Conservation (phyloP, 345 rosid genomes). For the Rhodamnia rubescens region DNA sequence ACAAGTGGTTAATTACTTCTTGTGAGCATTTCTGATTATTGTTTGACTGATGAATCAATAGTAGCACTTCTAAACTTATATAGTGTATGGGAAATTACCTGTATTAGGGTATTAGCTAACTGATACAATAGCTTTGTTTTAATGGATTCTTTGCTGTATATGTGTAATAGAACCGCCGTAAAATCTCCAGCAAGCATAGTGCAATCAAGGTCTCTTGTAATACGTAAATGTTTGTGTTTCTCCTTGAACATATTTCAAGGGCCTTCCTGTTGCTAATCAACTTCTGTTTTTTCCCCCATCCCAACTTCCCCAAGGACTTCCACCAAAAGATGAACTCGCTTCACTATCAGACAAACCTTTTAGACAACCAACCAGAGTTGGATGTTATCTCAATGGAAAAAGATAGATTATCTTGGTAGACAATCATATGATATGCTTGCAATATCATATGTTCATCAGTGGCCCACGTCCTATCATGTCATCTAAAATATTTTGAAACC, state of each 20-base stretch:
- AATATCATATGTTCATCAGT: constrained; percentile 1
- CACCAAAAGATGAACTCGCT: not conserved
- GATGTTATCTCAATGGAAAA: not conserved
- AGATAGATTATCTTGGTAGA: constrained; percentile 2
- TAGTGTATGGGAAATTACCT: not conserved
- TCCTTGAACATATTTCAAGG: not conserved
- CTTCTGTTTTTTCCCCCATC: not conserved
- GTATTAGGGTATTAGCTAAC: not conserved
- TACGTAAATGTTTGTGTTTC: not conserved
- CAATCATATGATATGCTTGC: constrained; percentile 2
- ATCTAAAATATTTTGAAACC: not conserved
- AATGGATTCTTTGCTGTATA: not conserved
- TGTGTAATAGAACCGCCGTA: not conserved
- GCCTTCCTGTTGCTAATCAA: not conserved
- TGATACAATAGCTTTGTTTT: not conserved
- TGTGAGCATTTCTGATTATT: not conserved
- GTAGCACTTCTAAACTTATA: not conserved
- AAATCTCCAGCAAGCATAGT: not conserved
- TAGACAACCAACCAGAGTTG: not conserved
- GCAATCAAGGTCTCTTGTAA: not conserved
- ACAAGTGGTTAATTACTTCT: not conserved
- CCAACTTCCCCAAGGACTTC: not conserved
- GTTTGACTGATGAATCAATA: not conserved
- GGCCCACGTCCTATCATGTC: constrained; percentile 8
- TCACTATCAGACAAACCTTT: not conserved